Evolutionary conservation across 345 rosid genomes (phyloP), one percentile per base, ranked within the genome.

Genomic region (Aquilaria sinensis): DNA sequence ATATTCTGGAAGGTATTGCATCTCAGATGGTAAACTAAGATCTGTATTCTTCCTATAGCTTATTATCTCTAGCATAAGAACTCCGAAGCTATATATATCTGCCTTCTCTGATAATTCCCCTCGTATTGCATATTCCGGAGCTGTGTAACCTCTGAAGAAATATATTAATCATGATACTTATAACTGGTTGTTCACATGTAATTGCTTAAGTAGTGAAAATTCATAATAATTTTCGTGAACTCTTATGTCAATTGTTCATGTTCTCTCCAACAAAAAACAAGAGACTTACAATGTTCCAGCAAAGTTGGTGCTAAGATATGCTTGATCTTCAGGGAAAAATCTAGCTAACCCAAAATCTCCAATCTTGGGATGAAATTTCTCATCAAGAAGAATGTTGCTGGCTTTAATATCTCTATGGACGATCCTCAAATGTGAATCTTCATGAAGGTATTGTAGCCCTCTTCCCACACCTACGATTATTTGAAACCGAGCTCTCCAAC

Each of bases 261-360:
- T 37, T 37, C 8, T 1, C 23, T 23, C 23, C 23, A 23, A 23
- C 23, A 1, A 23, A 23, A 23, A 23, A 23, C 2, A 31, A 52
- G 54, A 11, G 50, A 67, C 92, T 78, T 66, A 84, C 93, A 87
- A 43, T 52, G 93, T 84, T 65, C 93, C 93, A 4, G 86, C 93
- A 68, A 84, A 77, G 10, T 75, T 77, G 29, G 89, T 80, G 78
- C 87, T 87, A 13, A 87, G 84, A 65, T 77, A 82, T 57, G 84
- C 81, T 72, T 82, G 78, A 60, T 84, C 93, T 65, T 86, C 89
- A 7, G 93, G 93, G 55, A 86, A 81, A 80, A 86, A 86, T 63
- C 89, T 78, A 16, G 93, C 87, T 47, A 86, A 69, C 10, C 93
- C 89, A 15, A 86, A 86, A 77, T 86, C 93, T n/a, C 89, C 82